Percentiles rank a stretch among this genome's conserved stretches.
These are phyloP conservation scores for Bipolaris bicolor DNA, from an alignment of 2,329 filamentous ascomycete genomes.

Conservation along the genomic window DNA sequence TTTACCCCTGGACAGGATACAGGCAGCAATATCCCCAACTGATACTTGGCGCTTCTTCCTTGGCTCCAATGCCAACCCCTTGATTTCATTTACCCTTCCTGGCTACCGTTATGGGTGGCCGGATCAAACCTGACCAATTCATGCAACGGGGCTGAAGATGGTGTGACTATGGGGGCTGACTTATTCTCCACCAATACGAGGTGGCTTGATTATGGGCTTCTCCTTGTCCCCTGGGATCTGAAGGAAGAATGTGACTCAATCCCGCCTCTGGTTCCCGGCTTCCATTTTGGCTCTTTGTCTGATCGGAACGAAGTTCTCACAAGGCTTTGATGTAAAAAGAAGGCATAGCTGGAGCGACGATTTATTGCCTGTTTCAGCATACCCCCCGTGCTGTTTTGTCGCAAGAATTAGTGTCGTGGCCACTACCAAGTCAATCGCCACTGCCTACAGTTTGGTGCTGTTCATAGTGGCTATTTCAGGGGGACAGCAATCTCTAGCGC, in stretches of 20 bases:
- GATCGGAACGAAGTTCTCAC: too few relatives aligned
- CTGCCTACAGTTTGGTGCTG: neutral
- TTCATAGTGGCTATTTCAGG: neutral
- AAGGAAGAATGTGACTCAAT: too few relatives aligned
- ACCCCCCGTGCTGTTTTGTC: too few relatives aligned
- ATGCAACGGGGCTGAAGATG: neutral
- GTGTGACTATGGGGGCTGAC: neutral
- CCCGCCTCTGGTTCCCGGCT: too few relatives aligned
- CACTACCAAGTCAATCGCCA: neutral
- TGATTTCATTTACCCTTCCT: neutral
- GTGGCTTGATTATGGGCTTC: neutral
- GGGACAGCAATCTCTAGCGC: neutral
- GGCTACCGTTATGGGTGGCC: neutral
- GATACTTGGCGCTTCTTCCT: neutral
- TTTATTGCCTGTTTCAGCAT: neutral
- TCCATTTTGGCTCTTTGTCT: too few relatives aligned
- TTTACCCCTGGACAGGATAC: neutral
- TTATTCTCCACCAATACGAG: conserved; percentile 1
- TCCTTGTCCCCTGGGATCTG: neutral
- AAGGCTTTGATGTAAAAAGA: neutral
- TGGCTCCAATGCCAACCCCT: conserved; percentile 3
- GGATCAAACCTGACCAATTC: neutral
- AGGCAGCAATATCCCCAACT: neutral
- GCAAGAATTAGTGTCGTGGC: neutral
- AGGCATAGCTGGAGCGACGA: neutral